These are phyloP conservation scores for Geum urbanum DNA, from an alignment of 306 rosid genomes.

Conservation along the genomic window DNA sequence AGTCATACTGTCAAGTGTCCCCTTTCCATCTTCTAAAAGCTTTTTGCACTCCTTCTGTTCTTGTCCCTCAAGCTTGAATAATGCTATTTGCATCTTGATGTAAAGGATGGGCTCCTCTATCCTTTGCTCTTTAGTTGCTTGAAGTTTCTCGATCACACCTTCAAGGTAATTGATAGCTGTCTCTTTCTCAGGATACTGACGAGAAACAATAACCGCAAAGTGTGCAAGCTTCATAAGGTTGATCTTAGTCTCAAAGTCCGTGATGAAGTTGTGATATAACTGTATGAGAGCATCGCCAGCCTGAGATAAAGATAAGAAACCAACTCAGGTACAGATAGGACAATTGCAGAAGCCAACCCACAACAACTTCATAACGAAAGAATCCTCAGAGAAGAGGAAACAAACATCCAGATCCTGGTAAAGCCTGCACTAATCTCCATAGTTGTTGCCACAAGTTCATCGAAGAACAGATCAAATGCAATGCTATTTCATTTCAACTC, in stretches of 20 bases:
- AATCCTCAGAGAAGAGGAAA: not conserved
- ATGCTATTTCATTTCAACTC: not conserved
- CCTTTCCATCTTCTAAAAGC: constrained; percentile 91
- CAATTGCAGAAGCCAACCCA: not conserved
- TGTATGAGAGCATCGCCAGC: constrained; percentile 98
- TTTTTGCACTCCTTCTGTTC: constrained; percentile 87
- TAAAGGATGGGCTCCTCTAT: constrained; percentile 87
- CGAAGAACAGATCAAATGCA: not conserved
- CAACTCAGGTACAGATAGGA: constrained; percentile 10
- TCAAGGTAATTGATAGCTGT: constrained; percentile 84
- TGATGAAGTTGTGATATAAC: constrained; percentile 91
- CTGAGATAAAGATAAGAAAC: constrained; percentile 40
- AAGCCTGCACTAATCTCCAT: not conserved
- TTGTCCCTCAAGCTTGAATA: constrained; percentile 82
- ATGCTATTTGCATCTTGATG: constrained; percentile 87
- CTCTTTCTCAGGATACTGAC: constrained; percentile 92
- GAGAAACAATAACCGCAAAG: constrained; percentile 94
- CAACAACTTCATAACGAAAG: not conserved
- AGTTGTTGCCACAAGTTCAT: not conserved
- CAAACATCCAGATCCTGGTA: not conserved
- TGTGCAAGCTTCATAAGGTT: constrained; percentile 99
- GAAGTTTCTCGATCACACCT: constrained; percentile 88
- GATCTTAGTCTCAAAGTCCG: constrained; percentile 96
- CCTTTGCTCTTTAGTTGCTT: constrained; percentile 82
- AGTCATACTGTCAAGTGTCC: constrained; percentile 91